phyloP scores from a whole-genome alignment of 2,329 filamentous ascomycete genomes.

The Talaromyces atroroseus region DNA sequence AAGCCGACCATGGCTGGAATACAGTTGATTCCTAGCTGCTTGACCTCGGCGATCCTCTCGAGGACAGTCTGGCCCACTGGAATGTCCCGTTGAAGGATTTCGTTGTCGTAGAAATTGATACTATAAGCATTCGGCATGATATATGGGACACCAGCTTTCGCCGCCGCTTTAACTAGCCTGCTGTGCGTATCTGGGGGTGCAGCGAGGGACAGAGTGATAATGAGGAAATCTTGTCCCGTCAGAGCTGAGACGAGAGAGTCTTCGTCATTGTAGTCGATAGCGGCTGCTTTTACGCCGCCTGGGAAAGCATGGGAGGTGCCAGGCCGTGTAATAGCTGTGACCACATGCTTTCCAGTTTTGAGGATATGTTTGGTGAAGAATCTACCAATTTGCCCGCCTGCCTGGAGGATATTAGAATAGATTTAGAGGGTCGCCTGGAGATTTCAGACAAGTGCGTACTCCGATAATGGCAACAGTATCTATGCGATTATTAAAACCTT shows the following conservation, averaged over 20 bases:
- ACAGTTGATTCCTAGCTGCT: conserved; percentile 39
- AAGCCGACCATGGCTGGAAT: conserved; percentile 44
- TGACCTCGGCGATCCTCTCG: conserved; percentile 21
- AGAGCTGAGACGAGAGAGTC: conserved; percentile 47
- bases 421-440: too few relatives aligned
- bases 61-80: conserved; percentile 29
- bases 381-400: too few relatives aligned
- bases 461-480: too few relatives aligned
- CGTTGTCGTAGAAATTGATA: conserved; percentile 26
- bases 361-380: too few relatives aligned
- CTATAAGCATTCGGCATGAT: conserved; percentile 50
- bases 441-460: too few relatives aligned
- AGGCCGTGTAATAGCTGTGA: too few relatives aligned
- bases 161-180: conserved; percentile 49
- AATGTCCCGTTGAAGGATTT: conserved; percentile 29
- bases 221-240: conserved; percentile 49
- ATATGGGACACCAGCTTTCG: conserved; percentile 50
- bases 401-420: too few relatives aligned
- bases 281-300: too few relatives aligned
- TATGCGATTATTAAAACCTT: too few relatives aligned
- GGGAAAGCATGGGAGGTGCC: too few relatives aligned
- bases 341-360: too few relatives aligned
- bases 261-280: conserved; percentile 47
- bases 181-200: conserved; percentile 44
- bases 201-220: conserved; percentile 48